Evolutionary conservation across 2,329 filamentous ascomycete species (phyloP), one percentile per base, ranked within the genome.

Genomic region (Pseudogymnoascus sp.): DNA sequence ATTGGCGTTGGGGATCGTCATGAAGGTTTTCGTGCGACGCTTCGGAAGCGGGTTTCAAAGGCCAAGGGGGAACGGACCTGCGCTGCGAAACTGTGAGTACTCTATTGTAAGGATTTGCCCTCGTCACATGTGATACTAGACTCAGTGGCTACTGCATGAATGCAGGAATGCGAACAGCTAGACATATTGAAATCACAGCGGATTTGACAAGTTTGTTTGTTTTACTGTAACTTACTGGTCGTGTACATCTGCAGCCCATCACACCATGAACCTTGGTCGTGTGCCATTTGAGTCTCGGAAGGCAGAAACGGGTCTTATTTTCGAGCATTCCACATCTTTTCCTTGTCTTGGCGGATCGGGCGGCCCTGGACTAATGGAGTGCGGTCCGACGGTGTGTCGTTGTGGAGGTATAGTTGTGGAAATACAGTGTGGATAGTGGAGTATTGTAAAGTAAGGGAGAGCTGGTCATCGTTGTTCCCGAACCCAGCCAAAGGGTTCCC

Each of bases 21-120:
- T 51, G 44, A 51, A 51, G 44, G 44, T 51, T 51, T 51, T 51
- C 44, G 44, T 51, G 44, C 44, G 44, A 51, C 44, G 44, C n/a
- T 31, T 51, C 27, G 44, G 44, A 51, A 51, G 44, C 44, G 27
- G 44, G 44, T 51, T 51, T 51, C 44, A 51, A 51, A 51, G 27
- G 27, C 44, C 41, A 31, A 51, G 29, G 44, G n/a, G 13, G 27
- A n/a, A 51, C 44, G 27, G 27, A 51, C 44, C 25, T 51, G 44
- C 27, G 44, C 41, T 31, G 44, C 25, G 44, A 51, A 31, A 31
- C 44, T 51, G 42, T 13, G 25, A 51, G 44, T 29, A 31, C 44
- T 51, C 25, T 51, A 51, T 51, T 51, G 27, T 51, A 3, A 31
- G 44, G n/a, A 51, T 51, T 27, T 31, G 27, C 13, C 41, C n/a